Evolutionary conservation across 2,329 filamentous ascomycete genomes (phyloP).

Genomic region (Decorospora gaudefroyi): DNA sequence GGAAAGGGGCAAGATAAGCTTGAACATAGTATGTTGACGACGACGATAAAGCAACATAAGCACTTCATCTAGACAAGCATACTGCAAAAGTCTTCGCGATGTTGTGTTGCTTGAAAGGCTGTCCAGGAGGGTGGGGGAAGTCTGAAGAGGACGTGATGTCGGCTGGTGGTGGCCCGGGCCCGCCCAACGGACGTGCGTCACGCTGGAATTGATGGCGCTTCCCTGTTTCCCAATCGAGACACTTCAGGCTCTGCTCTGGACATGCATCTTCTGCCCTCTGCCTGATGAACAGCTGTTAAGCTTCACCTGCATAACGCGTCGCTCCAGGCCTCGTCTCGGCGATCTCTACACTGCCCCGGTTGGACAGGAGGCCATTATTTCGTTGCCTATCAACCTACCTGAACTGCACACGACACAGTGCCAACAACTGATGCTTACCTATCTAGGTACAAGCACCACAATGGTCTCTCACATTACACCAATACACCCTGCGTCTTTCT

Average conservation of each 20-base stretch:
- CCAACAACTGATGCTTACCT: slow-evolving; percentile 14
- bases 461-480: slow-evolving; percentile 11
- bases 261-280: background rate
- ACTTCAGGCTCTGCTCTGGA: background rate
- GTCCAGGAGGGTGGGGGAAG: background rate
- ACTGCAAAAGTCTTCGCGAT: too few species aligned
- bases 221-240: background rate
- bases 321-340: slow-evolving; percentile 12
- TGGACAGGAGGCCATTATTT: too few species aligned
- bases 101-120: too few species aligned
- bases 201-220: too few species aligned
- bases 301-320: slow-evolving; percentile 9
- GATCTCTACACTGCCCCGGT: background rate
- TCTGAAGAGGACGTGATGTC: background rate
- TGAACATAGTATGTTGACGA: too few species aligned
- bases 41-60: too few species aligned
- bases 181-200: too few species aligned
- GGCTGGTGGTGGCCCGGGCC: background rate
- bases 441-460: too few species aligned
- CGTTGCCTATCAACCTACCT: slow-evolving; percentile 5
- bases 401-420: slow-evolving; percentile 2
- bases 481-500: too few species aligned
- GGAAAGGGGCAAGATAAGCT: too few species aligned
- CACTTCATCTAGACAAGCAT: too few species aligned
- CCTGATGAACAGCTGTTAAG: slow-evolving; percentile 5